A percentile compares a stretch with the other conserved stretches of the same genome.
Conservation (phyloP, 116 monocot species). For the Iris pallida region DNA sequence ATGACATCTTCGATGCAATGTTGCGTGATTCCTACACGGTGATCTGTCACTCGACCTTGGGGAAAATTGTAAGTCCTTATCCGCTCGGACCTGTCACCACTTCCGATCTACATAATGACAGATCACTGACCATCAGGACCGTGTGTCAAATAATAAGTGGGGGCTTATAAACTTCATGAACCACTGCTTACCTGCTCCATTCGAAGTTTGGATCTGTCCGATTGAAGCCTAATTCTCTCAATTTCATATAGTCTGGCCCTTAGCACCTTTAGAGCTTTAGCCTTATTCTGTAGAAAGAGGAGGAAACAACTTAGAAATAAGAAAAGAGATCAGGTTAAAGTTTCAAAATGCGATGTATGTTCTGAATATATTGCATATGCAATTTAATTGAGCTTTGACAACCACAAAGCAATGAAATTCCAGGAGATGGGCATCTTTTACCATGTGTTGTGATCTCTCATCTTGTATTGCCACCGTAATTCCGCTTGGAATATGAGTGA, state of each 20-base stretch:
- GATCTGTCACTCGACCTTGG: slow-evolving; percentile 93
- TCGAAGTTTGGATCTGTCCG: slow-evolving; percentile 70
- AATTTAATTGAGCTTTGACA: not conserved
- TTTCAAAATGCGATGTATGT: not conserved
- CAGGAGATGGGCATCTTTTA: slow-evolving; percentile 17
- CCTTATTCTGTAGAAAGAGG: slow-evolving; percentile 60
- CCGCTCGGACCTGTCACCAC: slow-evolving; percentile 93
- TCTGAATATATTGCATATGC: not conserved
- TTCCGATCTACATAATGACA: slow-evolving; percentile 54
- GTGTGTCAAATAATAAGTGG: not conserved
- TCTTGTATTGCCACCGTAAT: slow-evolving; percentile 85
- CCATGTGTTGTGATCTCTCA: slow-evolving; percentile 98
- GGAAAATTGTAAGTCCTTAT: slow-evolving; percentile 96
- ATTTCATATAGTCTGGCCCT: slow-evolving; percentile 81
- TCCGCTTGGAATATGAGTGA: slow-evolving; percentile 92
- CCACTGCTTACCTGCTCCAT: slow-evolving; percentile 56
- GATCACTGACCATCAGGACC: not conserved
- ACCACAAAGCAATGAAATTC: not conserved
- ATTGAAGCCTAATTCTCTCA: slow-evolving; percentile 75
- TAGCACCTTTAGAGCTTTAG: slow-evolving; percentile 91
- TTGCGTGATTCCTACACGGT: slow-evolving; percentile 78
- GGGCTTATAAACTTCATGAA: not conserved
- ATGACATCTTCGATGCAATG: slow-evolving; percentile 74
- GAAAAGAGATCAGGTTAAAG: not conserved
- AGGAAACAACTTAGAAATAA: not conserved